phyloP scores from a whole-genome alignment of 768 basidiomycete species.

The Rhodotorula graminis region DNA sequence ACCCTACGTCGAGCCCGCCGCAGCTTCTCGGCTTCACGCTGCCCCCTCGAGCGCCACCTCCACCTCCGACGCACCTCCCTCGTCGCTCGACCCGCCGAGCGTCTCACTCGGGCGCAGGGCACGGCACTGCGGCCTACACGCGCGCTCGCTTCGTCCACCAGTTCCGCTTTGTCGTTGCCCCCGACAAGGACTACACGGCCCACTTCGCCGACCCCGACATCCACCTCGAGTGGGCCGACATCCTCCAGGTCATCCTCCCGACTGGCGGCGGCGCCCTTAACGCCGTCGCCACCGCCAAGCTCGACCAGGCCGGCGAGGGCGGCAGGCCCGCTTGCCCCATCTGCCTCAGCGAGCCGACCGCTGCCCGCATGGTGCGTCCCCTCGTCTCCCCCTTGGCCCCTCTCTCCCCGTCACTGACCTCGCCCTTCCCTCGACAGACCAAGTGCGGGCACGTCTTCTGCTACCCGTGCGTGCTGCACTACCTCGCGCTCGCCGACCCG shows the following conservation, averaged over 20 bases:
- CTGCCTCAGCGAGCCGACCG: constrained; percentile 82
- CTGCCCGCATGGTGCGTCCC: constrained; percentile 56
- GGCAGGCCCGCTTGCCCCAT: constrained; percentile 69
- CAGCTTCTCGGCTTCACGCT: constrained; percentile 91
- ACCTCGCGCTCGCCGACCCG: constrained; percentile 40
- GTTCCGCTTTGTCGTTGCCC: constrained; percentile 34
- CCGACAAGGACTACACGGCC: constrained; percentile 59
- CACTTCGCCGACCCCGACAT: constrained; percentile 98
- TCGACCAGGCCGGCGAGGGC: constrained; percentile 33
- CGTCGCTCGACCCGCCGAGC: constrained; percentile 66
- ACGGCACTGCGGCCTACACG: neutral
- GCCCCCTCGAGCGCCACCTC: constrained; percentile 71
- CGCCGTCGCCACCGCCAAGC: constrained; percentile 53
- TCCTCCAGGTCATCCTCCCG: constrained; percentile 88
- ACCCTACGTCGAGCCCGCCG: neutral
- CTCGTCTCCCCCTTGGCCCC: neutral
- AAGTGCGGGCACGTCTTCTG: constrained; percentile 72
- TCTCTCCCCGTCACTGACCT: neutral
- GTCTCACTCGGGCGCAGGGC: neutral
- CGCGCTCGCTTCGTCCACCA: constrained; percentile 29
- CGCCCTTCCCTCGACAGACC: neutral
- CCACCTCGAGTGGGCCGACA: constrained; percentile 62
- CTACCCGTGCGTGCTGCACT: constrained; percentile 65
- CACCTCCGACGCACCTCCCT: constrained; percentile 40
- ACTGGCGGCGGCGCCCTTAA: constrained; percentile 65